Percentiles rank a stretch among this genome's conserved stretches.
These are phyloP conservation scores for Pilatotrama ljubarskyi DNA, from an alignment of 768 basidiomycete genomes.

Conservation along the genomic window DNA sequence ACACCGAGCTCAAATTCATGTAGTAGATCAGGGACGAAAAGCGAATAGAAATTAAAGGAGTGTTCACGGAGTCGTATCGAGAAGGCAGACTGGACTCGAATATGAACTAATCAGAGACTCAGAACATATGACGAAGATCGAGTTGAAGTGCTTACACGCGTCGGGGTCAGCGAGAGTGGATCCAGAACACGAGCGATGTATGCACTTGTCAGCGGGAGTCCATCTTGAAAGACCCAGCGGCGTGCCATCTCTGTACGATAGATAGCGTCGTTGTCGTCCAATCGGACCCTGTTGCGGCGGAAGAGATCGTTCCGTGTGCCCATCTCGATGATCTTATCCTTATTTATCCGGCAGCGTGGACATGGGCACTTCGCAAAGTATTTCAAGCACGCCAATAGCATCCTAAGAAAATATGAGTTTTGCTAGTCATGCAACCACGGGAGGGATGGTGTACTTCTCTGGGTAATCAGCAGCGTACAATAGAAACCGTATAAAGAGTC, in stretches of 20 bases:
- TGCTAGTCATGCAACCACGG: background rate
- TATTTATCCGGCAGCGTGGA: slow-evolving; percentile 37
- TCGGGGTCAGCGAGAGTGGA: slow-evolving; percentile 19
- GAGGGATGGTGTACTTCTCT: slow-evolving; percentile 31
- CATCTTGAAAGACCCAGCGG: slow-evolving; percentile 20
- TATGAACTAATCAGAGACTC: too few relatives aligned
- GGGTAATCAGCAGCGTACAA: slow-evolving; percentile 36
- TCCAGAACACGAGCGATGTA: slow-evolving; percentile 17
- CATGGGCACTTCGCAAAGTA: slow-evolving; percentile 43
- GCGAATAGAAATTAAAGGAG: slow-evolving; percentile 29
- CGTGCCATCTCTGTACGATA: slow-evolving; percentile 11
- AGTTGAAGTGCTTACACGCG: slow-evolving; percentile 10
- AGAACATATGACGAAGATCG: too few relatives aligned
- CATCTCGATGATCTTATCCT: slow-evolving; percentile 31
- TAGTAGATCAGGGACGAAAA: slow-evolving; percentile 35
- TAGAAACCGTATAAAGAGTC: slow-evolving; percentile 29
- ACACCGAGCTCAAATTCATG: slow-evolving; percentile 39
- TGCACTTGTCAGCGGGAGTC: slow-evolving; percentile 9
- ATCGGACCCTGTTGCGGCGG: background rate
- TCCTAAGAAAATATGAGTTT: slow-evolving; percentile 21
- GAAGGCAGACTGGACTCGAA: slow-evolving; percentile 31
- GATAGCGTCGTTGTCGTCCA: slow-evolving; percentile 1
- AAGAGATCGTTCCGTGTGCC: slow-evolving; percentile 21
- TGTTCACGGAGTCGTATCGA: slow-evolving; percentile 21
- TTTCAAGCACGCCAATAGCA: slow-evolving; percentile 39